Evolutionary conservation across 768 basidiomycete genomes (phyloP).

Genomic region (Termitomyces titanicus): DNA sequence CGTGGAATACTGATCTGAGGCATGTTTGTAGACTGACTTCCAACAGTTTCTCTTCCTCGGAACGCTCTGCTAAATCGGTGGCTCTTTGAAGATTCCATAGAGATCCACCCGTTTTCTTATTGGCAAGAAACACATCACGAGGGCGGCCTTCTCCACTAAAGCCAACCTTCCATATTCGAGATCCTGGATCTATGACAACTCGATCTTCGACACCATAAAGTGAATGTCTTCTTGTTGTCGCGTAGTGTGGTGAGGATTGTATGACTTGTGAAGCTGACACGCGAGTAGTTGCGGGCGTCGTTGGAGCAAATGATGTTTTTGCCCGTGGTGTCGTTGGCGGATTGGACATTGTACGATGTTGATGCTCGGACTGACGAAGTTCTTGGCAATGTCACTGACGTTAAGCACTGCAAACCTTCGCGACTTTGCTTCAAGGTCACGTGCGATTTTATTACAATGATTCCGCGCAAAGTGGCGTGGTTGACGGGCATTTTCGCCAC

Average conservation of each 20-base stretch:
- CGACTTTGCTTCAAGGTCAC: background rate
- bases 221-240: constrained; percentile 84
- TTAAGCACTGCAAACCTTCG: no score
- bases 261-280: constrained; percentile 42
- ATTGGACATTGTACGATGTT: constrained; percentile 25
- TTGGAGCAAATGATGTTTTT: constrained; percentile 33
- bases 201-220: constrained; percentile 97
- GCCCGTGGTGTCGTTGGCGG: constrained; percentile 38
- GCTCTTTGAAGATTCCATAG: constrained; percentile 64
- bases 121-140: constrained; percentile 77
- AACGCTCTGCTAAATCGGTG: constrained; percentile 48
- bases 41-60: constrained; percentile 72
- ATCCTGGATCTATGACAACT: constrained; percentile 92
- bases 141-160: constrained; percentile 96
- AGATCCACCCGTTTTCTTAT: constrained; percentile 34
- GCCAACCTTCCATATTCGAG: constrained; percentile 93
- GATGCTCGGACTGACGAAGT: background rate
- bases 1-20: constrained; percentile 77
- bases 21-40: constrained; percentile 65
- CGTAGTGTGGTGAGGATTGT: constrained; percentile 79
- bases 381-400: no score
- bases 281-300: constrained; percentile 58
- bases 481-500: no score
- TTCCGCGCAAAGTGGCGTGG: no score
- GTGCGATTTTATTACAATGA: background rate